phyloP scores from a whole-genome alignment of 78 protist genomes.

The Neovahlkampfia damariscottae region DNA sequence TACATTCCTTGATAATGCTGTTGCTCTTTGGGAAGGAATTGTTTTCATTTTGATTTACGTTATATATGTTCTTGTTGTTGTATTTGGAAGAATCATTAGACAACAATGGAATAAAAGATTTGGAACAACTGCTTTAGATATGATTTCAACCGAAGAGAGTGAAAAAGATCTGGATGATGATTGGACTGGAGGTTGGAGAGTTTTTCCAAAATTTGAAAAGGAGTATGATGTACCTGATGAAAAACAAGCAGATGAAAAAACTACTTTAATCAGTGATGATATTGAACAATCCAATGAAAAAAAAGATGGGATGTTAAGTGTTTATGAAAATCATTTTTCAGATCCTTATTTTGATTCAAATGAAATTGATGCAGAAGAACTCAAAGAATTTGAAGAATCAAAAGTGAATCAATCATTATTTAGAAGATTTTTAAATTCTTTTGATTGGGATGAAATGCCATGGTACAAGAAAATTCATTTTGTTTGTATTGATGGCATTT shows the following conservation, averaged over 20 bases:
- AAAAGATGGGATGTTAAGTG: not conserved
- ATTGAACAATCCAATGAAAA: not conserved
- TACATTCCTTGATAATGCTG: not conserved
- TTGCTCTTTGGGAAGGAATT: not conserved
- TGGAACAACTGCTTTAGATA: not conserved
- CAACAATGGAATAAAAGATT: not conserved
- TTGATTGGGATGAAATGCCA: constrained; percentile 1
- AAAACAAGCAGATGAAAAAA: not conserved
- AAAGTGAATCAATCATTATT: not conserved
- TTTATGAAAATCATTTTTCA: not conserved
- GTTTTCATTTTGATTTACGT: constrained; percentile 2
- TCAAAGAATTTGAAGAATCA: not conserved
- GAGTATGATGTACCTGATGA: not conserved
- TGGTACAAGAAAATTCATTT: not conserved
- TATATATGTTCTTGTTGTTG: constrained; percentile 7
- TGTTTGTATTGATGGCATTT: not conserved
- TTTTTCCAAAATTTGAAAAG: not conserved
- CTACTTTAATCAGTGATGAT: not conserved
- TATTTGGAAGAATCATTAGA: not conserved
- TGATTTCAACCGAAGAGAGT: not conserved
- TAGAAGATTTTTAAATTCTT: not conserved
- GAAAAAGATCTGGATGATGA: not conserved
- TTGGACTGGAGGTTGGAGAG: not conserved
- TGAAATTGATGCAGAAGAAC: not conserved
- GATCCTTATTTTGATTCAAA: not conserved